A percentile compares a stretch with the other conserved stretches of the same genome.
These are phyloP conservation scores for Tranzscheliella williamsii DNA, from an alignment of 1,284 basidiomycete species.

Conservation along the genomic window DNA sequence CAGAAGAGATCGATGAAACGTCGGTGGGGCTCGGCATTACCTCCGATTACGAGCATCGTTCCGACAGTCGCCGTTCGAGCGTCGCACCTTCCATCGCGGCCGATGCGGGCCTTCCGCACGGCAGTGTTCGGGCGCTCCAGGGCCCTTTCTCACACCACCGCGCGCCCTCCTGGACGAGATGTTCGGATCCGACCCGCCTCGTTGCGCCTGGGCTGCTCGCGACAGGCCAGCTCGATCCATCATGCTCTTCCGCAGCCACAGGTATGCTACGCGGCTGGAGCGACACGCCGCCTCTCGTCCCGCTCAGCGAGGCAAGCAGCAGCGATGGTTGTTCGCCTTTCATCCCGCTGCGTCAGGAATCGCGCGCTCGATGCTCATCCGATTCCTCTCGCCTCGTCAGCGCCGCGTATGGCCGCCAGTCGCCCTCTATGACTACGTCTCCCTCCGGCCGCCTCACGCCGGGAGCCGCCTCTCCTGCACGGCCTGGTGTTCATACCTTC, in stretches of 20 bases:
- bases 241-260: too few species aligned
- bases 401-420: conserved; percentile 3
- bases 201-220: too few species aligned
- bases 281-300: too few species aligned
- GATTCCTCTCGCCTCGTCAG: conserved; percentile 5
- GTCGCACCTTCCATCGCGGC: conserved; percentile 10
- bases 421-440: conserved; percentile 9
- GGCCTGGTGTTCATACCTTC: too few species aligned
- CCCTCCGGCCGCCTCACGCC: conserved; percentile 7
- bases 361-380: conserved; percentile 26
- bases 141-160: conserved; percentile 44
- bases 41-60: conserved; percentile 17
- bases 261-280: too few species aligned
- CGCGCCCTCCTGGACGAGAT: conserved; percentile 37
- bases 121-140: conserved; percentile 9
- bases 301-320: neutral
- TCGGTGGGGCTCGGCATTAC: conserved; percentile 37
- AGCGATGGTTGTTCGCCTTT: neutral
- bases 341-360: conserved; percentile 26
- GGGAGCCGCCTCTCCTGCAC: conserved; percentile 2
- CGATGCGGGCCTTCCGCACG: conserved; percentile 3
- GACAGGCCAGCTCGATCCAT: too few species aligned
- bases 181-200: too few species aligned
- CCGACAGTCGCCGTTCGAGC: conserved; percentile 16
- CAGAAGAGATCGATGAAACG: conserved; percentile 30